Percentiles rank a stretch among this genome's conserved stretches.
Conservation (phyloP, 441 rosid species). For the Euphorbia schlechtendalii region DNA sequence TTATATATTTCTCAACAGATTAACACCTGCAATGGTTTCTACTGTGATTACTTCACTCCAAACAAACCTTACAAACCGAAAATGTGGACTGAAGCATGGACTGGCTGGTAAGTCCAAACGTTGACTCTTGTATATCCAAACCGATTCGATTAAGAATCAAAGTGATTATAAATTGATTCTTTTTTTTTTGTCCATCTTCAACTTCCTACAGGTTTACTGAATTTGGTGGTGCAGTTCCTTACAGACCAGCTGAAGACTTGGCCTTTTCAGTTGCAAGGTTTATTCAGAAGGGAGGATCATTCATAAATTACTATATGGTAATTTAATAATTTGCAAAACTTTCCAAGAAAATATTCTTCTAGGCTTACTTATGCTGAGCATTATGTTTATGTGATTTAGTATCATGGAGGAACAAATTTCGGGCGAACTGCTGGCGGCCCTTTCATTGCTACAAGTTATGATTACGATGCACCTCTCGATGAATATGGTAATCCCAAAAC, state of each 20-base stretch:
- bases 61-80: slow-evolving; percentile 91
- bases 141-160: too few species aligned
- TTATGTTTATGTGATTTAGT: slow-evolving; percentile 29
- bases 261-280: slow-evolving; percentile 73
- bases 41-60: slow-evolving; percentile 90
- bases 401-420: slow-evolving; percentile 98
- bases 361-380: too few species aligned
- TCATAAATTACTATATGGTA: slow-evolving; percentile 72
- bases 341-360: too few species aligned
- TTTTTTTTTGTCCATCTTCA: slow-evolving; percentile 8
- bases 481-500: slow-evolving; percentile 59
- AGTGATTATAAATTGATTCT: neutral
- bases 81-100: slow-evolving; percentile 99
- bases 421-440: slow-evolving; percentile 97
- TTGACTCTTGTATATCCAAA: neutral
- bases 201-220: slow-evolving; percentile 64
- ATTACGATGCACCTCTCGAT: slow-evolving; percentile 95
- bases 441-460: slow-evolving; percentile 91
- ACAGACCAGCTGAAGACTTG: slow-evolving; percentile 69
- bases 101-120: slow-evolving; percentile 64
- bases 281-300: slow-evolving; percentile 72
- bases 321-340: slow-evolving; percentile 6
- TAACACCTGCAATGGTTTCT: slow-evolving; percentile 95
- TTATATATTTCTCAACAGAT: slow-evolving; percentile 42
- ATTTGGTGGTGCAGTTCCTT: slow-evolving; percentile 59